These are phyloP conservation scores for Diddensiella caesifluorescens DNA, from an alignment of 805 yeast species.

Conservation along the genomic window DNA sequence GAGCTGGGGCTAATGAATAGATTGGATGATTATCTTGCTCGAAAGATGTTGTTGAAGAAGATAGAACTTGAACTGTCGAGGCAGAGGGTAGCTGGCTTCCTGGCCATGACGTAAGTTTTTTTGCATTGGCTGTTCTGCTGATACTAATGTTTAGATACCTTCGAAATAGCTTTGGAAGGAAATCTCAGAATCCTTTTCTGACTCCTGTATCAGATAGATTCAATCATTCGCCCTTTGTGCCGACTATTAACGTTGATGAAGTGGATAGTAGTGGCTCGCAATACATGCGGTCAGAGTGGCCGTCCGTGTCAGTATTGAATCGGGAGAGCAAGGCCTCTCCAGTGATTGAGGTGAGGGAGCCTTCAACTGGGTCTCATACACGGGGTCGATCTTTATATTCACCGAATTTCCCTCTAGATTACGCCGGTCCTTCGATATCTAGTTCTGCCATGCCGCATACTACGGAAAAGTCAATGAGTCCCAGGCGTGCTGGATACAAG, in stretches of 20 bases:
- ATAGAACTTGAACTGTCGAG: slow-evolving; percentile 22
- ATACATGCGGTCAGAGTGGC: no score
- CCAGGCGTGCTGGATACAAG: no score
- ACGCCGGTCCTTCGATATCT: slow-evolving; percentile 1
- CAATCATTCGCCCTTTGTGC: not conserved
- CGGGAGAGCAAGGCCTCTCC: no score
- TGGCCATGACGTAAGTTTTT: slow-evolving; percentile 17
- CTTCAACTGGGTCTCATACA: not conserved
- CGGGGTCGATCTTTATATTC: not conserved
- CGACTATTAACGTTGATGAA: not conserved
- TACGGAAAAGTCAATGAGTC: slow-evolving; percentile 12
- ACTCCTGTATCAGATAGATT: not conserved
- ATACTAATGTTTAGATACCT: not conserved
- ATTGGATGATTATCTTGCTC: slow-evolving; percentile 29
- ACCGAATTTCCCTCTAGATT: no score
- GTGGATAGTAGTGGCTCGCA: not conserved
- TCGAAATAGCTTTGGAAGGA: not conserved
- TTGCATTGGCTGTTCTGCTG: not conserved
- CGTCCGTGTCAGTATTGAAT: no score
- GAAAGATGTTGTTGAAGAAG: slow-evolving; percentile 28
- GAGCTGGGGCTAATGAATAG: slow-evolving; percentile 12
- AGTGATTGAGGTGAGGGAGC: no score
- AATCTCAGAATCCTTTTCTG: not conserved
- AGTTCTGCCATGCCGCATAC: not conserved
- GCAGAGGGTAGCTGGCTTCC: slow-evolving; percentile 19